These are phyloP conservation scores for Penicillium frequentans DNA, from an alignment of 2,329 filamentous ascomycete species.

Conservation along the genomic window DNA sequence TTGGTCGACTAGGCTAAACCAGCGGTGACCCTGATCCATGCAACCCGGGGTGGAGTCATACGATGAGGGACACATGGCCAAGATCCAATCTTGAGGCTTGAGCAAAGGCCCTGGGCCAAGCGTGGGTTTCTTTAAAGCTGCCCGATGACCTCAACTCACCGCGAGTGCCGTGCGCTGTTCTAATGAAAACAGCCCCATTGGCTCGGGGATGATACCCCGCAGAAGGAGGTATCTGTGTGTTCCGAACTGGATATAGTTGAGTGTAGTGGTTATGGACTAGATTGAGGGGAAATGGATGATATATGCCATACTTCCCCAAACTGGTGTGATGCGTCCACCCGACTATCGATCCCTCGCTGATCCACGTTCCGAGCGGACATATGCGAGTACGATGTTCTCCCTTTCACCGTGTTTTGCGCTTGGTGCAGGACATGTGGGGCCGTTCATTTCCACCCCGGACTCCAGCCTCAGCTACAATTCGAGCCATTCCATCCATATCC, in stretches of 20 bases:
- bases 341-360: neutral
- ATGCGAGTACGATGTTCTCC: neutral
- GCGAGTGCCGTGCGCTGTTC: neutral
- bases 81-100: neutral
- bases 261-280: neutral
- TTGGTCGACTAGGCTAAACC: neutral
- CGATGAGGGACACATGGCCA: slow-evolving; percentile 1
- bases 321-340: slow-evolving; percentile 1
- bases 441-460: neutral
- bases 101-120: neutral
- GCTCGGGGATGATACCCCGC: slow-evolving; percentile 7
- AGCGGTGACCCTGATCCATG: slow-evolving; percentile 1
- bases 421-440: neutral
- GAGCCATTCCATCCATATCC: neutral
- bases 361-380: neutral
- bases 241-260: neutral
- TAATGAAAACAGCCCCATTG: neutral
- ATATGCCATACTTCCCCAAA: neutral
- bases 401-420: neutral
- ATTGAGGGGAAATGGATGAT: neutral
- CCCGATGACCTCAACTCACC: slow-evolving; percentile 3
- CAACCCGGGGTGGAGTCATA: neutral
- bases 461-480: too few relatives aligned
- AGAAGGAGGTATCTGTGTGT: neutral
- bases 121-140: neutral